phyloP scores from a whole-genome alignment of 352 stramenopile species.

The Phytophthora litchii region DNA sequence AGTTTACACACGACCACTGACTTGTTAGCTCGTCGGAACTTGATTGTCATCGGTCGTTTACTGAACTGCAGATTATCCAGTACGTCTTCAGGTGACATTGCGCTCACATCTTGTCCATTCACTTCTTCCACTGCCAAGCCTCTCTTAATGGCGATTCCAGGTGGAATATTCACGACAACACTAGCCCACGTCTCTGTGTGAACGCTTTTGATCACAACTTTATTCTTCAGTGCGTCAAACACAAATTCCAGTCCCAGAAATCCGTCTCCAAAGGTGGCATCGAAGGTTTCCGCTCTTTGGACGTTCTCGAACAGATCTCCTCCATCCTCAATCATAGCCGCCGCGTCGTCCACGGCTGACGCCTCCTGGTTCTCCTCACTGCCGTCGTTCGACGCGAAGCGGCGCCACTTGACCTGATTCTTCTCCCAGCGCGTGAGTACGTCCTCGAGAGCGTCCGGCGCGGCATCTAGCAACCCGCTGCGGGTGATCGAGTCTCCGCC shows the following conservation, averaged over 20 bases:
- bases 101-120: constrained; percentile 48
- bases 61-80: constrained; percentile 71
- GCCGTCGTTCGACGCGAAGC: constrained; percentile 25
- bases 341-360: neutral
- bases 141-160: constrained; percentile 42
- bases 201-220: constrained; percentile 75
- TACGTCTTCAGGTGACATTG: constrained; percentile 49
- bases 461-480: constrained; percentile 34
- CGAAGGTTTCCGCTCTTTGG: constrained; percentile 55
- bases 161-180: constrained; percentile 47
- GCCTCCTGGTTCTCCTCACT: constrained; percentile 7
- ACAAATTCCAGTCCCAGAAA: constrained; percentile 81
- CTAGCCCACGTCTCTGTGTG: constrained; percentile 36
- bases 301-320: constrained; percentile 32
- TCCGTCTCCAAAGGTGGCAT: constrained; percentile 74
- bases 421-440: constrained; percentile 64
- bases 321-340: constrained; percentile 18
- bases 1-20: constrained; percentile 78
- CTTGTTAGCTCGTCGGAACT: constrained; percentile 53
- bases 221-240: constrained; percentile 47
- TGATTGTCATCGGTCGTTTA: constrained; percentile 63
- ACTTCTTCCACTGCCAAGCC: constrained; percentile 74
- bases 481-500: constrained; percentile 21
- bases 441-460: constrained; percentile 46
- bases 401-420: constrained; percentile 63